Conservation (phyloP, 2,329 filamentous ascomycete genomes). For the Fusarium redolens region DNA sequence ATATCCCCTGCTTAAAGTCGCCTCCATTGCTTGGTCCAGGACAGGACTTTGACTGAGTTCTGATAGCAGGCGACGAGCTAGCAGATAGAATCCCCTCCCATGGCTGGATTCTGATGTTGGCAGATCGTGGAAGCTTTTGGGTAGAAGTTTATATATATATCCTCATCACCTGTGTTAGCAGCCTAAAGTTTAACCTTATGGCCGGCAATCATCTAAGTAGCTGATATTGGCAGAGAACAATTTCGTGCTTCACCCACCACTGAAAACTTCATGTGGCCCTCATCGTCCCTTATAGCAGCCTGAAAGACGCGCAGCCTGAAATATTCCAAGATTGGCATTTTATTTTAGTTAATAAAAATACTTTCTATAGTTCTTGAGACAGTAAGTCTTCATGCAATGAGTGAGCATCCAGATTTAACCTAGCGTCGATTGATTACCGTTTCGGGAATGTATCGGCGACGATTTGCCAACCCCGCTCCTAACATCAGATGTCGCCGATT, state of each 20-base stretch:
- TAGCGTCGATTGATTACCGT: neutral
- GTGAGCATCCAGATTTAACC: neutral
- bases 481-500: constrained; percentile 1
- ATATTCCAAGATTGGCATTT: too few relatives aligned
- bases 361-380: neutral
- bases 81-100: accelerated
- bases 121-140: too few relatives aligned
- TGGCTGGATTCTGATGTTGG: neutral
- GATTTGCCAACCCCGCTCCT: neutral
- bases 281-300: accelerated
- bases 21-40: accelerated
- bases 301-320: neutral
- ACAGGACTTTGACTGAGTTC: accelerated
- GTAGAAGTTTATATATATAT: too few relatives aligned
- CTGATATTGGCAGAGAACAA: too few relatives aligned
- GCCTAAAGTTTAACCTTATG: too few relatives aligned
- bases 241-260: too few relatives aligned
- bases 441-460: constrained; percentile 1
- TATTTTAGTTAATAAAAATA: too few relatives aligned
- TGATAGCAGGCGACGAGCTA: accelerated
- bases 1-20: accelerated
- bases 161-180: too few relatives aligned
- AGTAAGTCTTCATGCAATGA: too few relatives aligned
- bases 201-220: too few relatives aligned
- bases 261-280: neutral